Base-by-base conservation (phyloP, 179 eudicot species). In the Beta macrorhiza region DNA sequence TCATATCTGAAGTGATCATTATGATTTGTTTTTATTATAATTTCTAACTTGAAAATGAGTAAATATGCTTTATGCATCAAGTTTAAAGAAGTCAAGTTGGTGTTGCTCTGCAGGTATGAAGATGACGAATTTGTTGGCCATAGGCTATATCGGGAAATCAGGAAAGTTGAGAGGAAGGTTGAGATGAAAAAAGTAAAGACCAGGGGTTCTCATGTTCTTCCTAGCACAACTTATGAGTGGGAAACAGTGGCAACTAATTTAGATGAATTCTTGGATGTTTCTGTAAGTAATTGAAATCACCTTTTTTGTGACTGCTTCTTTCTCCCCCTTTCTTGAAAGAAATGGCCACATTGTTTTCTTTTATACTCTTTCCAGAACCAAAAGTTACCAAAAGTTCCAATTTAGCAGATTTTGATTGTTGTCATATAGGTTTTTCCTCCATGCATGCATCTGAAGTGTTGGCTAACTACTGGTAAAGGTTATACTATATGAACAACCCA, bases 101-200 rank as follows among this genome's bases (percentile, higher is more conserved):
- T 85, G 56, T 72, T 80, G 22, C 20, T 78, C 9, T 85, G 84
- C 75, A 97, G 99, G 99, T 97, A 90, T 85, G 99, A 97, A 89
- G 97, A 91, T 82, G 99, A 97, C 84, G 92, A 97, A 56, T 67
- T 87, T n/a, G 85, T 93, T 78, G 99, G 99, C 81, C 99, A 97
- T 85, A 88, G 99, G 83, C 87, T 97, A 72, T 93, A 97, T 83
- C 90, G 99, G 53, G 97, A 94, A 85, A 90, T 90, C 74, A 93
- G 97, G 78, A 92, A 88, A 86, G 91, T 91, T 57, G 99, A 96
- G 81, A 94, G 90, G 79, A 93, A 87, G 82, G 88, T 89, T 68
- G 99, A 97, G 85, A 87, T 84, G 83, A 97, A 91, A 86, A 91
- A 85, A 82, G 96, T 85, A 37, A 94, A 91, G 89, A 89, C 90